Conservation (phyloP, 1,284 basidiomycete genomes). For the Ganoderma meredithae region DNA sequence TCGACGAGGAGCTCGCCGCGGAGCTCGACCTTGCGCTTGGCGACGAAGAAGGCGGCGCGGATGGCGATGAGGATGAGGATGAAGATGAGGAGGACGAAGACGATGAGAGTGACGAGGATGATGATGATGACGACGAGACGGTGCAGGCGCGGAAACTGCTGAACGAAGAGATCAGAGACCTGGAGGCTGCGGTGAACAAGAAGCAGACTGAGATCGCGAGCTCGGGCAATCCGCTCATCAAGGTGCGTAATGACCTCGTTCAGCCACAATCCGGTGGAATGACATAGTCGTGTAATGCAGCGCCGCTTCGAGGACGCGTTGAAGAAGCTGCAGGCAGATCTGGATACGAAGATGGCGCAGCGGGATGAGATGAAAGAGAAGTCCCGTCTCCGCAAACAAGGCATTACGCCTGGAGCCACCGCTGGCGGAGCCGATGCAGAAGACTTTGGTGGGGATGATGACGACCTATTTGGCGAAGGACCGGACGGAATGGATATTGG, state of each 20-base stretch:
- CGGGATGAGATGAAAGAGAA: constrained; percentile 80
- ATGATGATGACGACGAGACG: constrained; percentile 67
- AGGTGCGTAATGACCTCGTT: constrained; percentile 51
- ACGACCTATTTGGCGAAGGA: constrained; percentile 69
- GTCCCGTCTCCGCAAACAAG: constrained; percentile 71
- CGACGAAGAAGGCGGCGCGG: constrained; percentile 56
- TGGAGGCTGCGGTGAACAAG: constrained; percentile 88
- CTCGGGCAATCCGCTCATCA: constrained; percentile 89
- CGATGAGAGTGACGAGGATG: constrained; percentile 70
- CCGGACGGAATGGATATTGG: constrained; percentile 52
- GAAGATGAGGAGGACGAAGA: constrained; percentile 77
- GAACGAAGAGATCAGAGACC: constrained; percentile 89
- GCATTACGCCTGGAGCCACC: constrained; percentile 53
- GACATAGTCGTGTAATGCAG: constrained; percentile 46
- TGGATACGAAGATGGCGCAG: constrained; percentile 87
- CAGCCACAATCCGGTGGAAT: background rate
- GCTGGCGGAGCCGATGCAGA: constrained; percentile 53
- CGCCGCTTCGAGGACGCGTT: constrained; percentile 95
- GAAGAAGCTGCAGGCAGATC: constrained; percentile 85
- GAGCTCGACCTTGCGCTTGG: constrained; percentile 76
- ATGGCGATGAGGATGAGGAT: constrained; percentile 73
- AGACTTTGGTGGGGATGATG: constrained; percentile 49
- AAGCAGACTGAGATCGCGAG: constrained; percentile 88
- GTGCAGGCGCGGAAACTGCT: constrained; percentile 81
- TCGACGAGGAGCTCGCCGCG: constrained; percentile 81